Evolutionary conservation across 768 basidiomycete species (phyloP).

Genomic region (Pleurotus sapidus): DNA sequence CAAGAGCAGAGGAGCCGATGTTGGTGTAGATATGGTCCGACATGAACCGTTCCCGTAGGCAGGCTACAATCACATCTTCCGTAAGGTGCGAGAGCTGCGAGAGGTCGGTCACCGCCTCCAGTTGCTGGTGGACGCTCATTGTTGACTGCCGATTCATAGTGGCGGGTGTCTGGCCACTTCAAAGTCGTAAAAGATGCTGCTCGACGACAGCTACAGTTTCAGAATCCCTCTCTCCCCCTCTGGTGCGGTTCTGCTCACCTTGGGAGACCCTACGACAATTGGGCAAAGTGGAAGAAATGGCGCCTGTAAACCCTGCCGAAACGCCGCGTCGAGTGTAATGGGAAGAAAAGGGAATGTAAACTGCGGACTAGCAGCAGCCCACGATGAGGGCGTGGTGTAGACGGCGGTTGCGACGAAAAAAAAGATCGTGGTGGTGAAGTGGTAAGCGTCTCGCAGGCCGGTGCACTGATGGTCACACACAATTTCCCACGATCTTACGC

Average conservation of each 20-base stretch:
- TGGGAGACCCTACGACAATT: not conserved
- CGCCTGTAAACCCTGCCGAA: not conserved
- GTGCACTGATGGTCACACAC: too few species aligned
- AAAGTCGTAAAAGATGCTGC: not conserved
- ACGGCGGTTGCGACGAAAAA: conserved; percentile 9
- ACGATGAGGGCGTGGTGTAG: not conserved
- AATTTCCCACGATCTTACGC: too few species aligned
- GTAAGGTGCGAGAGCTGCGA: conserved; percentile 61
- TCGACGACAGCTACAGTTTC: not conserved
- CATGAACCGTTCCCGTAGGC: conserved; percentile 86
- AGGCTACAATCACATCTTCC: conserved; percentile 83
- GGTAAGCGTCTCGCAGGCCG: not conserved
- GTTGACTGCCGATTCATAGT: conserved; percentile 19
- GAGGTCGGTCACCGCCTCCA: conserved; percentile 74
- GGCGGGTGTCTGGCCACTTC: not conserved
- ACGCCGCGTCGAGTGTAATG: not conserved
- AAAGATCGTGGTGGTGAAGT: conserved; percentile 1
- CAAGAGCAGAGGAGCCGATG: conserved; percentile 67
- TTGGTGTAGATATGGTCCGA: conserved; percentile 77
- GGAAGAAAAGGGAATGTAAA: conserved; percentile 7
- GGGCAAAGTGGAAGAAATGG: not conserved
- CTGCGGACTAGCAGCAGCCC: conserved; percentile 10
- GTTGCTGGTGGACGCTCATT: conserved; percentile 58
- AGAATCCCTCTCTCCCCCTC: not conserved
- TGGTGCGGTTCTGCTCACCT: not conserved